Percentiles rank a stretch among this genome's conserved stretches.
These are phyloP conservation scores for Tulasnella sp. DNA, from an alignment of 768 basidiomycete species.

Conservation along the genomic window DNA sequence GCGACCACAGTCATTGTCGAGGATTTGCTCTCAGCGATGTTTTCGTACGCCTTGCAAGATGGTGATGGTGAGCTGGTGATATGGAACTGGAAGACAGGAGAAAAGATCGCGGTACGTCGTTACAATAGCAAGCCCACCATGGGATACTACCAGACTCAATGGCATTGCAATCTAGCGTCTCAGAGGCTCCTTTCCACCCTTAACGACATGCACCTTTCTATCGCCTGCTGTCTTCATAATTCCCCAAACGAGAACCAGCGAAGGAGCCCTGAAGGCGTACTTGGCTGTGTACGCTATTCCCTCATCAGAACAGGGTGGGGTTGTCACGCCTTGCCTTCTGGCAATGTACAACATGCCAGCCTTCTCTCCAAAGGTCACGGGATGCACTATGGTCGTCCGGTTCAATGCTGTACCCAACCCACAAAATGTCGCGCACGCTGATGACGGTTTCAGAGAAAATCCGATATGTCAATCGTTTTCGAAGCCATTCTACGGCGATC, in stretches of 20 bases:
- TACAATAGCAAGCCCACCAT: too few relatives aligned
- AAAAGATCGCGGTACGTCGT: background rate
- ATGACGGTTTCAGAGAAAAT: too few relatives aligned
- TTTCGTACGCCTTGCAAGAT: background rate
- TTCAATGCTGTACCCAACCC: background rate
- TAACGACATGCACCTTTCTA: background rate
- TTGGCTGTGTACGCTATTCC: constrained; percentile 1
- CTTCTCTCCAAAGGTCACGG: background rate
- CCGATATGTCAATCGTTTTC: background rate
- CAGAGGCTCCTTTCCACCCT: background rate
- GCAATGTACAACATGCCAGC: background rate
- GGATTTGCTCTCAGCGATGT: background rate
- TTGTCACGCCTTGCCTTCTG: background rate
- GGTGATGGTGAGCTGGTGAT: constrained; percentile 1
- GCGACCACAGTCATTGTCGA: background rate
- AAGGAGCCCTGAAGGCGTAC: background rate
- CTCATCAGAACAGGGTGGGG: background rate
- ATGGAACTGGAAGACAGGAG: constrained; percentile 4
- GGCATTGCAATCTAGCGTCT: too few relatives aligned
- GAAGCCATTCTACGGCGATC: background rate
- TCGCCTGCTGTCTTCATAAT: background rate
- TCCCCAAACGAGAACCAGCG: background rate
- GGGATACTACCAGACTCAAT: too few relatives aligned
- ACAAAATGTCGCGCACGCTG: background rate
- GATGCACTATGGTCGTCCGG: background rate